Evolutionary conservation across 2,329 filamentous ascomycete genomes (phyloP).

Genomic region (Sclerotinia minor): DNA sequence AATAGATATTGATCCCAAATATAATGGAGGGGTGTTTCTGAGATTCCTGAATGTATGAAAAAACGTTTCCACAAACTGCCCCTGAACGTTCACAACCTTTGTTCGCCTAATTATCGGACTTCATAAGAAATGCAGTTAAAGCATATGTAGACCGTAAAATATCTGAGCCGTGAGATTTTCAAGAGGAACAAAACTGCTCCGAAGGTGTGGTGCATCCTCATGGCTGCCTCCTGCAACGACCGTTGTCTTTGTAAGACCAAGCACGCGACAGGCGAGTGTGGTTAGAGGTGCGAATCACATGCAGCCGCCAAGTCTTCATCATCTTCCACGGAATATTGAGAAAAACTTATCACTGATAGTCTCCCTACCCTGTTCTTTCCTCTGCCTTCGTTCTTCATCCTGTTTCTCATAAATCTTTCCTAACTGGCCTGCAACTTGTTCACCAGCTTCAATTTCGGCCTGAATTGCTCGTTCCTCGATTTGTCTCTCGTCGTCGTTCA

Average conservation of each 20-base stretch:
- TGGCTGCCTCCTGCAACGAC: too few species aligned
- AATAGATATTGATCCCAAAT: neutral
- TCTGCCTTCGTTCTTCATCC: conserved; percentile 53
- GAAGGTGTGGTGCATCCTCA: neutral
- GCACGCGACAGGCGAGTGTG: neutral
- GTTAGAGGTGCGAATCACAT: neutral
- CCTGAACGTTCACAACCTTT: neutral
- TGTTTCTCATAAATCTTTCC: conserved; percentile 57
- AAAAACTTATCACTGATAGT: conserved; percentile 46
- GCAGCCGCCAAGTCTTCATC: conserved; percentile 17
- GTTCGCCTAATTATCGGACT: neutral
- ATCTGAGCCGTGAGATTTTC: neutral
- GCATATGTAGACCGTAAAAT: neutral
- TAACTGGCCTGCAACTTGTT: conserved; percentile 58
- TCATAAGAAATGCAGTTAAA: neutral
- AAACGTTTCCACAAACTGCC: neutral
- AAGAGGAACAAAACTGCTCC: neutral
- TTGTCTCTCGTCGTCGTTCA: conserved; percentile 58
- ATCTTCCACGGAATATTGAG: conserved; percentile 37
- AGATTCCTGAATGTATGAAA: neutral
- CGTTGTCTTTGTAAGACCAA: neutral
- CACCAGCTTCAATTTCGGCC: conserved; percentile 61
- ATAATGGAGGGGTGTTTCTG: neutral
- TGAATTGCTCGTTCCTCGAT: conserved; percentile 64
- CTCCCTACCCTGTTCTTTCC: conserved; percentile 55